A percentile compares a stretch with the other conserved stretches of the same genome.
Conservation (phyloP, 2,329 filamentous ascomycete species). For the Pochonia chlamydosporia region DNA sequence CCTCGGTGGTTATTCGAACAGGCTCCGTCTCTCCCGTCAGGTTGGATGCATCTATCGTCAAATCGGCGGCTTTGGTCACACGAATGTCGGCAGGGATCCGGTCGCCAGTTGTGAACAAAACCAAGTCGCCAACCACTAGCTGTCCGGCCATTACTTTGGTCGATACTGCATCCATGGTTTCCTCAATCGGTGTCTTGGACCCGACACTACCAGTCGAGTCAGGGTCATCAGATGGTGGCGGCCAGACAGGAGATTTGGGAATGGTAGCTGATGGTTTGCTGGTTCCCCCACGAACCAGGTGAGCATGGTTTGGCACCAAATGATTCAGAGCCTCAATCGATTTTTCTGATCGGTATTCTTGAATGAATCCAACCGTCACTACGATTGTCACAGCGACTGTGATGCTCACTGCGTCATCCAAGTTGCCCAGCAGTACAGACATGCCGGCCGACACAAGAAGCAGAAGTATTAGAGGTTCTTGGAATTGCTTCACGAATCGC, state of each 20-base stretch:
- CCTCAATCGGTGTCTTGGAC: conserved; percentile 55
- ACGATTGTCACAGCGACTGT: conserved; percentile 95
- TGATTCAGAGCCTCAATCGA: conserved; percentile 92
- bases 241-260: conserved; percentile 40
- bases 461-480: conserved; percentile 90
- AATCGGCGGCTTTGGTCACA: conserved; percentile 81
- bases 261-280: conserved; percentile 25
- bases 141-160: conserved; percentile 81
- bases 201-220: conserved; percentile 38
- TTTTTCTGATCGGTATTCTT: conserved; percentile 96
- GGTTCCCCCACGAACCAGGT: conserved; percentile 68
- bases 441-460: conserved; percentile 82
- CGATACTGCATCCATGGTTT: conserved; percentile 65
- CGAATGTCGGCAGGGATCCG: conserved; percentile 94
- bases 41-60: conserved; percentile 95
- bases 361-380: conserved; percentile 90
- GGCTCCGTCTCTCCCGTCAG: conserved; percentile 95
- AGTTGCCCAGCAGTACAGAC: conserved; percentile 86
- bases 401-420: conserved; percentile 93
- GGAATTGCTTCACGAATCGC: conserved; percentile 93
- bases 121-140: conserved; percentile 86
- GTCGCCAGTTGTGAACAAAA: conserved; percentile 92
- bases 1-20: conserved; percentile 69
- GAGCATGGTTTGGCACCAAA: conserved; percentile 89
- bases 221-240: conserved; percentile 35